Evolutionary conservation across 352 stramenopile genomes (phyloP), one percentile per base, ranked within the genome.

Genomic region (Globisporangium nunn): DNA sequence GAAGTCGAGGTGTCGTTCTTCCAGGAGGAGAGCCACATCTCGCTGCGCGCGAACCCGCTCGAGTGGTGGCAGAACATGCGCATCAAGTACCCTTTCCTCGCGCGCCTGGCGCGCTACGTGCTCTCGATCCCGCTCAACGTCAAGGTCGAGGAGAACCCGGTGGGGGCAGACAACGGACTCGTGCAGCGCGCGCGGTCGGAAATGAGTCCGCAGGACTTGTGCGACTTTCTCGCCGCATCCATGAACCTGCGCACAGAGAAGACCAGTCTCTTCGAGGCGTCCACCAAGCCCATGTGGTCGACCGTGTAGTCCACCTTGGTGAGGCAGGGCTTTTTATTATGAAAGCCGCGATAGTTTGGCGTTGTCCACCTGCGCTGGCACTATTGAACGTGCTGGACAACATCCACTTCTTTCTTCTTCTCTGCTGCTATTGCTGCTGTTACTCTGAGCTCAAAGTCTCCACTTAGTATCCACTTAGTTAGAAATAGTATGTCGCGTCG

Each of bases 1-100:
- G 78, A 91, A 60, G 74, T 91, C 23, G 81, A 91, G 61, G 81
- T 91, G 4, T 88, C 78, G 10, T 89, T 88, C 49, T 85, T 89
- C 44, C 78, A 88, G 39, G 81, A 88, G 62, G 81, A 88, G 64
- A 63, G 64, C 0, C 67, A 68, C 12, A 87, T 91, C 37, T 67
- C 62, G 35, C 57, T 91, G 44, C 68, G 70, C 29, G 72, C 70
- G 6, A 91, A 87, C 37, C 78, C 81, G 8, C 71, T 89, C 11
- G 78, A 88, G 56, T 89, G 78, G 81, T 91, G 81, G 81, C 76
- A 87, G 51, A 78, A 55, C 46, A 75, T 87, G 74, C 75, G 76
- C 6, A 70, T 88, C 62, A 89, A 91, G 72, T 91, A 89, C 61
- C 81, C 81, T n/a, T 88, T 85, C 54, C 62, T 88, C 28, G 75